Percentiles rank a stretch among this genome's conserved stretches.
Conservation (phyloP, 1,284 basidiomycete genomes). For the Irpex lacteus region DNA sequence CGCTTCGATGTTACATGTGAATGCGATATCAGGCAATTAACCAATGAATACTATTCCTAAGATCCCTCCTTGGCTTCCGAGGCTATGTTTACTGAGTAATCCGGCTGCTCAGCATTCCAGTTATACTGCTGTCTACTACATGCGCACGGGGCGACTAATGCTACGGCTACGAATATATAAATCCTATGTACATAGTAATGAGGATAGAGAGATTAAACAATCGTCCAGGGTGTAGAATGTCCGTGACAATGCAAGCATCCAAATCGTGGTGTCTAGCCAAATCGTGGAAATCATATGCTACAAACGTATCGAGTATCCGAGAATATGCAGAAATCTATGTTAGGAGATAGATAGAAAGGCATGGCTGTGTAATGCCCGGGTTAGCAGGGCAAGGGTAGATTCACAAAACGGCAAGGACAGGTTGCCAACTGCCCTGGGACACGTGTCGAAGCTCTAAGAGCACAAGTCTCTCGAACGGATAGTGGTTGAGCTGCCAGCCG, state of each 20-base stretch:
- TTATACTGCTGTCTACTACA: neutral
- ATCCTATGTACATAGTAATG: neutral
- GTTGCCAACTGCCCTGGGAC: conserved; percentile 9
- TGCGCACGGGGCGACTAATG: neutral
- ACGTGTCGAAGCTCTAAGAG: conserved; percentile 7
- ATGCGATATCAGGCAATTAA: neutral
- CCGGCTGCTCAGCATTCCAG: neutral
- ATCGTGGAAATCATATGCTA: neutral
- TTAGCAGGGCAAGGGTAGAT: neutral
- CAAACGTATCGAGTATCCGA: neutral
- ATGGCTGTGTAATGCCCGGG: too few relatives aligned
- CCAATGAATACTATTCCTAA: too few relatives aligned
- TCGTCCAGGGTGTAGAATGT: too few relatives aligned
- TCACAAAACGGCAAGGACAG: neutral
- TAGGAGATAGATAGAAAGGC: neutral
- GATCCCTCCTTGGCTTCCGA: too few relatives aligned
- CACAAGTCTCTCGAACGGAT: neutral
- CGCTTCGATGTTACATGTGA: neutral
- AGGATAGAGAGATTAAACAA: neutral
- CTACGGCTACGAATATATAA: neutral
- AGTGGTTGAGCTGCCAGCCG: neutral
- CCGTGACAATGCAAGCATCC: neutral
- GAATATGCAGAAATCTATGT: neutral
- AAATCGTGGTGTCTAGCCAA: neutral
- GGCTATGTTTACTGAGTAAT: neutral